A percentile compares a stretch with the other conserved stretches of the same genome.
Conservation (phyloP, 352 stramenopile species). For the Globisporangium cederbergense region DNA sequence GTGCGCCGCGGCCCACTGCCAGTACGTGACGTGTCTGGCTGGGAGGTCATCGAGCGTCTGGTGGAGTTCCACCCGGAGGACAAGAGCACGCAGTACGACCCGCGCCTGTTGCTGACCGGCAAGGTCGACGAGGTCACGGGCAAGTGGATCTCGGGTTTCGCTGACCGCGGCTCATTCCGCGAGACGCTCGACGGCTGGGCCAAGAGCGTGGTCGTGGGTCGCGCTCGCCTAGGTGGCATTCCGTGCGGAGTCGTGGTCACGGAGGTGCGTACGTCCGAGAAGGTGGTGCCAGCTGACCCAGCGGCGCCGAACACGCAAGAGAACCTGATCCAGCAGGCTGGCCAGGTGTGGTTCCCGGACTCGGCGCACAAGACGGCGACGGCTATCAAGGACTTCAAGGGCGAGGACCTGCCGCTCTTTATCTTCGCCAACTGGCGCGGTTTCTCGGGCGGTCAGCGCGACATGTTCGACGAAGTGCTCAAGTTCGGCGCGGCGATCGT, state of each 20-base stretch:
- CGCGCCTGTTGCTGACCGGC: conserved; percentile 90
- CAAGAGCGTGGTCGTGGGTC: conserved; percentile 98
- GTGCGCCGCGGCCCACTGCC: conserved; percentile 79
- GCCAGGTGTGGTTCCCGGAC: conserved; percentile 99
- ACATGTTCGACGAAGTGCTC: conserved; percentile 99
- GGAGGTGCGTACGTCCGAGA: conserved; percentile 97
- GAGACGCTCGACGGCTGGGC: conserved; percentile 98
- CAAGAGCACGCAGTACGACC: conserved; percentile 95
- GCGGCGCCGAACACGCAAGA: conserved; percentile 96
- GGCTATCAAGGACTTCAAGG: conserved; percentile 99
- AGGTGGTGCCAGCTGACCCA: conserved; percentile 97
- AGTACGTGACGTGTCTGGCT: conserved; percentile 79
- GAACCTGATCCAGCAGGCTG: conserved; percentile 96
- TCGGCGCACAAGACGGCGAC: conserved; percentile 99
- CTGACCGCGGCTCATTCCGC: conserved; percentile 98
- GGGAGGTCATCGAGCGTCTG: conserved; percentile 83
- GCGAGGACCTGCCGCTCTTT: conserved; percentile 98
- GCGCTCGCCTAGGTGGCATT: conserved; percentile 97
- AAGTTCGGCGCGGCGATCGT: conserved; percentile 99
- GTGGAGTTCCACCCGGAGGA: conserved; percentile 92
- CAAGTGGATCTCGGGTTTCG: conserved; percentile 92
- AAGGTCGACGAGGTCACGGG: conserved; percentile 71
- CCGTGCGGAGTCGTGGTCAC: conserved; percentile 98
- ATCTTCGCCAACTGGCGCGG: conserved; percentile 99
- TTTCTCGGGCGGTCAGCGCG: conserved; percentile 98